Base-by-base conservation (phyloP, 352 stramenopile genomes). In the Globisporangium cystogenes region DNA sequence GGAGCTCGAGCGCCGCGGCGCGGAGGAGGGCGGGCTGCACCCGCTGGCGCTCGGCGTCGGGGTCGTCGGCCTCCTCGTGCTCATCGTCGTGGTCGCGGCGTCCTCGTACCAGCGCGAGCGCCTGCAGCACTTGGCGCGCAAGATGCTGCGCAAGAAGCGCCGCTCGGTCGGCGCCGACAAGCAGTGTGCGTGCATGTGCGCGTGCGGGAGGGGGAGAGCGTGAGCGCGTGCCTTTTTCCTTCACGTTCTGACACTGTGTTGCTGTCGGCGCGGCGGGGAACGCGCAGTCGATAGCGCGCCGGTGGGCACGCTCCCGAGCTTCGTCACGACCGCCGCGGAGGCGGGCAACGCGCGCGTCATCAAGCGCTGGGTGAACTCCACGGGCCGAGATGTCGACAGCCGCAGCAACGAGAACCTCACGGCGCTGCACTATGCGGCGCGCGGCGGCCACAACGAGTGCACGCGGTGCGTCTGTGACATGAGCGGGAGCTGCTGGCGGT, bases 311-410 rank as follows among this genome's bases (percentile, higher is more conserved):
- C 75, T 93, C 26, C 82, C 82, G 3, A 65, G 68, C 1, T 93
- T 93, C 39, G 77, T 74, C 7, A 67, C 74, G 27, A 62, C 76
- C n/a, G 82, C 82, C 7, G 82, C 79, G 14, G 79, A 89, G 55
- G 61, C 77, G 12, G 82, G 82, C 59, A 93, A 90, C 39, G 74
- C 73, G 27, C 82, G 82, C 44, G 79, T 93, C 14, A 48, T 93
- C 51, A 90, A 90, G 72, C 82, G 82, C 53, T 93, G 82, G 82
- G 74, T 89, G 21, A 71, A 85, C 54, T 89, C 82, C 15, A 83
- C 78, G 1, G 68, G 75, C 57, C 56, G 64, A 31, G 77, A 90
- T 54, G 52, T 93, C 15, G 76, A 93, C 55, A 72, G 68, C 16
- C 72, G 77, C 26, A 93, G 82, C 60, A 29, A 45, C 2, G 82